phyloP scores from a whole-genome alignment of 768 basidiomycete species.

The Lactarius quietus region DNA sequence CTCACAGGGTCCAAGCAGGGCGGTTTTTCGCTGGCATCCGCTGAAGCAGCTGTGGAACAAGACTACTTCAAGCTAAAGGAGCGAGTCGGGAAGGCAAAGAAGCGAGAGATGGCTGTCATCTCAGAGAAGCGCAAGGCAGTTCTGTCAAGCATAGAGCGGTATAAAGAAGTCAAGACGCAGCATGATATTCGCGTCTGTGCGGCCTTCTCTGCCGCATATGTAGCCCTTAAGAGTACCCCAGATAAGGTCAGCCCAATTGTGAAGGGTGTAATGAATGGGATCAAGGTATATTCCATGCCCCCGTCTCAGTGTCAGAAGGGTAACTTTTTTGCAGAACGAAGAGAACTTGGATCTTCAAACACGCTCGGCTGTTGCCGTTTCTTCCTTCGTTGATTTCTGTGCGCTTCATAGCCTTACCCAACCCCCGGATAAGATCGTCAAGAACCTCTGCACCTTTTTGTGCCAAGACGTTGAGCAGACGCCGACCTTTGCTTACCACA shows the following conservation, averaged over 20 bases:
- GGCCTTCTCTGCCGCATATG: constrained; percentile 86
- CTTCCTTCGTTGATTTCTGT: constrained; percentile 86
- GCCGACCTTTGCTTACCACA: constrained; percentile 76
- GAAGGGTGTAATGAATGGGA: constrained; percentile 94
- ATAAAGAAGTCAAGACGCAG: constrained; percentile 75
- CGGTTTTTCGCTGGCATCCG: constrained; percentile 77
- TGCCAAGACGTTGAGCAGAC: constrained; percentile 89
- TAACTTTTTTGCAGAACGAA: constrained; percentile 55
- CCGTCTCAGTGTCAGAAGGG: background rate
- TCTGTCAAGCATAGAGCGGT: constrained; percentile 68
- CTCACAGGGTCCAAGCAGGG: constrained; percentile 59
- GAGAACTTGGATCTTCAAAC: constrained; percentile 84
- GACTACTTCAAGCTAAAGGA: constrained; percentile 76
- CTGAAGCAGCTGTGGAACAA: constrained; percentile 61
- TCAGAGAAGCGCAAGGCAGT: constrained; percentile 72
- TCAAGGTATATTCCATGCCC: constrained; percentile 63
- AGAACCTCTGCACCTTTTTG: constrained; percentile 94
- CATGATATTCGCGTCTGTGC: constrained; percentile 87
- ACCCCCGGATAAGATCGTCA: constrained; percentile 93
- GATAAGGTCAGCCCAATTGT: constrained; percentile 95
- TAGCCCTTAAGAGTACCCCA: constrained; percentile 81
- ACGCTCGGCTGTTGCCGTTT: constrained; percentile 83
- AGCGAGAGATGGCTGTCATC: constrained; percentile 67
- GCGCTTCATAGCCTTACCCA: constrained; percentile 66
- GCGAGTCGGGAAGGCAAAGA: constrained; percentile 71